These are phyloP conservation scores for Tetracentron sinense DNA, from an alignment of 164 flowering plant species.

Conservation along the genomic window DNA sequence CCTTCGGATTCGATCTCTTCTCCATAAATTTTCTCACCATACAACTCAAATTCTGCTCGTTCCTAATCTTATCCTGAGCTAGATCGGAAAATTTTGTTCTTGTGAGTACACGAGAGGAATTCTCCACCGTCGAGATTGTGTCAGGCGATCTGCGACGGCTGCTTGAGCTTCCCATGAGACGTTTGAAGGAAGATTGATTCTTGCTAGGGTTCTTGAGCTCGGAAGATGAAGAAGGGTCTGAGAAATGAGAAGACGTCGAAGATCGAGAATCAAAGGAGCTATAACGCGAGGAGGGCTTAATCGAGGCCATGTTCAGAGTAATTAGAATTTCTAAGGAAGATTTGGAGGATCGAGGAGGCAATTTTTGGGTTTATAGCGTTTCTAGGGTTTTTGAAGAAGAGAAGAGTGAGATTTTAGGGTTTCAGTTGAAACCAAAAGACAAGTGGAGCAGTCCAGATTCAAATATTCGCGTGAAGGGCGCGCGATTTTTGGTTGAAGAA, in stretches of 20 bases:
- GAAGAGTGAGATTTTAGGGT: neutral
- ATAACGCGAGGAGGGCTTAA: conserved; percentile 57
- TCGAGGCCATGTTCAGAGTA: conserved; percentile 35
- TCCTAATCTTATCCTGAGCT: conserved; percentile 21
- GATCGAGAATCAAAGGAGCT: conserved; percentile 54
- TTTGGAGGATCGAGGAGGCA: conserved; percentile 1
- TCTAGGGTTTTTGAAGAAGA: conserved; percentile 10
- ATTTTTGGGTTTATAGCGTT: neutral
- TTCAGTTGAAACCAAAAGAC: neutral
- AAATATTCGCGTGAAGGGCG: conserved; percentile 24
- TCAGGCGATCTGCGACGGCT: conserved; percentile 11
- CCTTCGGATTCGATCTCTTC: conserved; percentile 34
- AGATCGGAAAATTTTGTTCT: conserved; percentile 32
- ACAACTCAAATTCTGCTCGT: conserved; percentile 39
- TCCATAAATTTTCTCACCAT: conserved; percentile 85
- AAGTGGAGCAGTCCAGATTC: conserved; percentile 30
- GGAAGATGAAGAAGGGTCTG: conserved; percentile 58
- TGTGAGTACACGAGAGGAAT: conserved; percentile 36
- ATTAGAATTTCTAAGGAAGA: neutral
- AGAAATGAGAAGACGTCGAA: conserved; percentile 42
- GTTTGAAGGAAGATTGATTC: conserved; percentile 17
- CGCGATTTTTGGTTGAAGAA: neutral
- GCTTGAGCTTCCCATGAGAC: conserved; percentile 15
- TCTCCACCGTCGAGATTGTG: conserved; percentile 4
- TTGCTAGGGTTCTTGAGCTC: conserved; percentile 32